These are phyloP conservation scores for Ceratocystis colombiana DNA, from an alignment of 2,329 filamentous ascomycete species.

Conservation along the genomic window DNA sequence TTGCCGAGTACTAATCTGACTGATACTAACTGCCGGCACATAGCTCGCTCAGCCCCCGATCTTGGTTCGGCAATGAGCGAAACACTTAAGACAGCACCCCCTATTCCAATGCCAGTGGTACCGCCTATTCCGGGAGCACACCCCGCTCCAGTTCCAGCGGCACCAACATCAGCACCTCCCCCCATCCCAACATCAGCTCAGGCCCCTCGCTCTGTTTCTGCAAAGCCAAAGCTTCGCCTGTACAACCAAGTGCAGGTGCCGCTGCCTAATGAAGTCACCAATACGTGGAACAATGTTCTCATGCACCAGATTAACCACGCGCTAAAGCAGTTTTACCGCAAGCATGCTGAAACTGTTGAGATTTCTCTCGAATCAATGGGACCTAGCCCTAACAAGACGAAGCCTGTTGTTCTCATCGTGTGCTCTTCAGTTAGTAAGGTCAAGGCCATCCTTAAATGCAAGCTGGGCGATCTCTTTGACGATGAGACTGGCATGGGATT, in stretches of 20 bases:
- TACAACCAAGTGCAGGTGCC: conserved; percentile 52
- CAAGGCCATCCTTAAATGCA: conserved; percentile 58
- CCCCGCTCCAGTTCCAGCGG: background rate
- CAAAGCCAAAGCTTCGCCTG: conserved; percentile 41
- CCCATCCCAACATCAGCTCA: background rate
- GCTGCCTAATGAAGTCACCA: conserved; percentile 50
- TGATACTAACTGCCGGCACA: background rate
- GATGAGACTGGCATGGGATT: conserved; percentile 43
- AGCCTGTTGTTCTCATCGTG: conserved; percentile 65
- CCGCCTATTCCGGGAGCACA: background rate
- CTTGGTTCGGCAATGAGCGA: background rate
- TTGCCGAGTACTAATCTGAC: background rate
- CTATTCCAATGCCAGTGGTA: background rate
- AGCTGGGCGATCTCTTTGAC: conserved; percentile 56
- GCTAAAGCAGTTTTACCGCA: conserved; percentile 59
- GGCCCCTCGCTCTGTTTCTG: background rate
- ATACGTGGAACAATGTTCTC: conserved; percentile 60
- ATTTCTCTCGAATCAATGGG: conserved; percentile 69
- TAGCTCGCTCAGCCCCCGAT: conserved; percentile 18
- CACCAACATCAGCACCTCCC: background rate
- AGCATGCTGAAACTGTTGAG: conserved; percentile 65
- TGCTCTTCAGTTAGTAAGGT: conserved; percentile 67
- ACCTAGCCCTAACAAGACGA: conserved; percentile 53
- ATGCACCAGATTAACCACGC: conserved; percentile 66
- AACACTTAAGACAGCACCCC: background rate